Percentiles rank a stretch among this genome's conserved stretches.
These are phyloP conservation scores for Sporothrix brasiliensis DNA, from an alignment of 2,329 filamentous ascomycete species.

Conservation along the genomic window DNA sequence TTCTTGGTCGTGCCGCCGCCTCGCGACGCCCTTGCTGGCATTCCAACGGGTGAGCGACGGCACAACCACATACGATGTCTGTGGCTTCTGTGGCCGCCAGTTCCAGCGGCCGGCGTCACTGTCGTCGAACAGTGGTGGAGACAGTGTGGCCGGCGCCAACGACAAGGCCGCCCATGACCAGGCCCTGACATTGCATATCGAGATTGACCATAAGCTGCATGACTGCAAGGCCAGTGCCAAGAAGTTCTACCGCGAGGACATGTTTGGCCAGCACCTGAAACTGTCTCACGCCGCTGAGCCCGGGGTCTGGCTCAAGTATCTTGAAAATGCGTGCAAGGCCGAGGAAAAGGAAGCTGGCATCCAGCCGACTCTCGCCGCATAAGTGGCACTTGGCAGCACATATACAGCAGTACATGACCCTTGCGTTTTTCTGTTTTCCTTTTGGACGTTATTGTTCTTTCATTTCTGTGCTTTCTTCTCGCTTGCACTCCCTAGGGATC, in stretches of 20 bases:
- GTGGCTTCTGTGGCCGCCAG: slow-evolving; percentile 35
- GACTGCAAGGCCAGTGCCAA: slow-evolving; percentile 36
- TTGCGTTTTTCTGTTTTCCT: background rate
- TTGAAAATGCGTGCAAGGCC: slow-evolving; percentile 36
- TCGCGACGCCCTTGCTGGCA: slow-evolving; percentile 31
- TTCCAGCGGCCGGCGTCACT: slow-evolving; percentile 25
- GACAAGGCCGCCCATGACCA: background rate
- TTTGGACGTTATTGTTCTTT: background rate
- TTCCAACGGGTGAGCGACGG: slow-evolving; percentile 34
- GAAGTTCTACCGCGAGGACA: slow-evolving; percentile 37
- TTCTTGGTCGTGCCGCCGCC: slow-evolving; percentile 36
- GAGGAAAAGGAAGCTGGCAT: slow-evolving; percentile 31
- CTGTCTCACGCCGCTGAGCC: slow-evolving; percentile 36
- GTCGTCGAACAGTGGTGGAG: background rate
- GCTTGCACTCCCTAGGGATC: too few relatives aligned
- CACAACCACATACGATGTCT: slow-evolving; percentile 31
- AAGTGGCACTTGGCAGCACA: background rate
- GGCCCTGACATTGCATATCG: slow-evolving; percentile 29
- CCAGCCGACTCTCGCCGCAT: background rate
- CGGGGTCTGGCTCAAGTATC: slow-evolving; percentile 37
- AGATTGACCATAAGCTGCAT: slow-evolving; percentile 35
- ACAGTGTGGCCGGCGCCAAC: background rate
- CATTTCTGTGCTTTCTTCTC: background rate
- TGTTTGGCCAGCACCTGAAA: slow-evolving; percentile 38
- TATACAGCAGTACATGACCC: background rate